Evolutionary conservation across 257 asterid species (phyloP).

Genomic region (Mentha longifolia): DNA sequence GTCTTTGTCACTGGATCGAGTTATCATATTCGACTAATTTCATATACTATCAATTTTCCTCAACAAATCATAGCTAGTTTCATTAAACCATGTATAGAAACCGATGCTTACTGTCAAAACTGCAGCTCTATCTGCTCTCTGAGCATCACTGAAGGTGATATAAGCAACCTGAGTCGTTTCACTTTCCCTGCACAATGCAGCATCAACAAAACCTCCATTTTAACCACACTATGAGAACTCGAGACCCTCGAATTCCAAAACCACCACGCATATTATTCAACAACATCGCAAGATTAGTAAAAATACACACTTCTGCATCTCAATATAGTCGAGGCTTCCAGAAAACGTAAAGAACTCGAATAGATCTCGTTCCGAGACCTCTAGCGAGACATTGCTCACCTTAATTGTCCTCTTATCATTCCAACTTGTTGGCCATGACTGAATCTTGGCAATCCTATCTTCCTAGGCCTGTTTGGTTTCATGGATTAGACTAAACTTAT

Average conservation of each 20-base stretch:
- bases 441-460: too few species aligned
- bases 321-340: slow-evolving; percentile 56
- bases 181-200: slow-evolving; percentile 42
- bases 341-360: slow-evolving; percentile 56
- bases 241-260: not conserved
- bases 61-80: not conserved
- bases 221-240: not conserved
- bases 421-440: too few species aligned
- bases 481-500: too few species aligned
- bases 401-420: slow-evolving; percentile 53
- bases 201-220: not conserved
- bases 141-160: slow-evolving; percentile 50
- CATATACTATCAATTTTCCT: not conserved
- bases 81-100: not conserved
- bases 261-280: not conserved
- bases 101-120: slow-evolving; percentile 52
- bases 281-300: not conserved
- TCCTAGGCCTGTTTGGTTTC: too few species aligned
- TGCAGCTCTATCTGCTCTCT: slow-evolving; percentile 61
- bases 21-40: not conserved
- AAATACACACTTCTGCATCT: slow-evolving; percentile 57
- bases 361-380: slow-evolving; percentile 46
- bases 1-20: not conserved
- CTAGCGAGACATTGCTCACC: slow-evolving; percentile 50
- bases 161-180: slow-evolving; percentile 44